Evolutionary conservation across 495 filamentous ascomycete species (phyloP).

Genomic region (Penicillium angulare): DNA sequence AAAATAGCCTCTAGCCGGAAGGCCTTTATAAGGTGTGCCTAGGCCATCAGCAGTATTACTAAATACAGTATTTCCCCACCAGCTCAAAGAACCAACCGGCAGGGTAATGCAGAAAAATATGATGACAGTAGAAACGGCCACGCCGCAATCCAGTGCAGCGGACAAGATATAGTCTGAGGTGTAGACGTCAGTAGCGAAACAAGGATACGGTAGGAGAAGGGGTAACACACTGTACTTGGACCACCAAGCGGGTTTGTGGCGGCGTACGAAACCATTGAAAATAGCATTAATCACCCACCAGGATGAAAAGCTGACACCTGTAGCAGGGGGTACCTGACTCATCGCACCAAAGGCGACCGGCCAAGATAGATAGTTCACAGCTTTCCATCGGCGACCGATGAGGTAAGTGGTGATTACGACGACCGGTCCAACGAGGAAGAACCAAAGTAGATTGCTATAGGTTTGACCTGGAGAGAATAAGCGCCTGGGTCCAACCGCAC

Average conservation of each 20-base stretch:
- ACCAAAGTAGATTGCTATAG: constrained; percentile 62
- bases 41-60: constrained; percentile 45
- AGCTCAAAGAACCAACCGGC: constrained; percentile 54
- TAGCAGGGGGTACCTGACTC: constrained; percentile 62
- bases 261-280: constrained; percentile 61
- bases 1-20: constrained; percentile 54
- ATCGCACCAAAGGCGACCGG: constrained; percentile 69
- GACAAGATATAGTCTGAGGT: constrained; percentile 61
- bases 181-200: constrained; percentile 48
- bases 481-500: constrained; percentile 60
- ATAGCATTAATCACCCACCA: constrained; percentile 66
- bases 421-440: constrained; percentile 60
- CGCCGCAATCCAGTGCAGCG: constrained; percentile 58
- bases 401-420: constrained; percentile 57
- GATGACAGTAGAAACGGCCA: constrained; percentile 60
- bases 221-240: constrained; percentile 49
- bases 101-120: constrained; percentile 73
- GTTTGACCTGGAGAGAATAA: constrained; percentile 68
- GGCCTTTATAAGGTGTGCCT: constrained; percentile 40
- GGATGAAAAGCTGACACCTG: constrained; percentile 65
- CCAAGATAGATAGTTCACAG: constrained; percentile 56
- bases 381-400: constrained; percentile 51
- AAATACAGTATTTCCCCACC: constrained; percentile 66
- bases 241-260: constrained; percentile 64
- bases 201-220: constrained; percentile 41